These are phyloP conservation scores for Rhododendron ovatum DNA, from an alignment of 148 eudicot genomes.

Conservation along the genomic window DNA sequence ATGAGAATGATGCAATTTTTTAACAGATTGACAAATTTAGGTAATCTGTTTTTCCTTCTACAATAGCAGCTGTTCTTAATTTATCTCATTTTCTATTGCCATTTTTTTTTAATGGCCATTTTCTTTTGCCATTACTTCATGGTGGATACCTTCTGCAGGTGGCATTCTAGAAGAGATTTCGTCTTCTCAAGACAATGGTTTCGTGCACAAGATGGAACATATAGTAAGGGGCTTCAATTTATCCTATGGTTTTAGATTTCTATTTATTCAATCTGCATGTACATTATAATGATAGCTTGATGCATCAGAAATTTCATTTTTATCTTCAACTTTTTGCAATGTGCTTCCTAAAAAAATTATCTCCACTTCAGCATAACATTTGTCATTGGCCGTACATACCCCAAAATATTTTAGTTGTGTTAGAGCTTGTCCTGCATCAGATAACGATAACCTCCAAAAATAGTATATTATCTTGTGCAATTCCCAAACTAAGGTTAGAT, in stretches of 20 bases:
- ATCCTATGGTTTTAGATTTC: not conserved
- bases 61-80: not conserved
- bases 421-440: not conserved
- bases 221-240: conserved; percentile 48
- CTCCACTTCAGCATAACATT: not conserved
- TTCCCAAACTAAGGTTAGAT: no score
- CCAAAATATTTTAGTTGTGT: not conserved
- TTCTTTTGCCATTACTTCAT: not conserved
- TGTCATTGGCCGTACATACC: not conserved
- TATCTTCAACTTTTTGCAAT: not conserved
- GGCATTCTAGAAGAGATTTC: conserved; percentile 79
- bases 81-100: not conserved
- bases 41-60: not conserved
- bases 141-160: conserved; percentile 41
- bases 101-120: not conserved
- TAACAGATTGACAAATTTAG: not conserved
- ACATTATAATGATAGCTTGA: not conserved
- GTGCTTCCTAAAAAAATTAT: not conserved
- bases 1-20: not conserved
- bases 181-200: conserved; percentile 96
- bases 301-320: not conserved
- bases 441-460: not conserved
- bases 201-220: conserved; percentile 91
- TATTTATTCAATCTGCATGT: not conserved
- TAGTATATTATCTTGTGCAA: not conserved